These are phyloP conservation scores for Ailanthus altissimus DNA, from an alignment of 345 rosid species.

Conservation along the genomic window DNA sequence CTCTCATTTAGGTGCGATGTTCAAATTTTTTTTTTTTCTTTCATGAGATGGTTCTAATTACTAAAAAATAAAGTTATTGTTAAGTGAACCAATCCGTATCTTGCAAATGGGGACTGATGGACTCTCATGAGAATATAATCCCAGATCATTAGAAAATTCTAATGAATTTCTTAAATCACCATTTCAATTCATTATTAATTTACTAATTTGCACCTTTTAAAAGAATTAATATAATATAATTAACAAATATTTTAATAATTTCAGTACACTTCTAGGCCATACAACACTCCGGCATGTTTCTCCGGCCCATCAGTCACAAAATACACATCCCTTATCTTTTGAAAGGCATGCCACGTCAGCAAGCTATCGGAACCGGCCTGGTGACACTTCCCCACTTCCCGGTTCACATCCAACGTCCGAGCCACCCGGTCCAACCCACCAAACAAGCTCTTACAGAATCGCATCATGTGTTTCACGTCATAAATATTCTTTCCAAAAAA, in stretches of 20 bases:
- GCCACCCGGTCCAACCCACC: conserved; percentile 86
- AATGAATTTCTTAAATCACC: no score
- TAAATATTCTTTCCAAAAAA: conserved; percentile 66
- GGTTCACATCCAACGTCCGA: conserved; percentile 50
- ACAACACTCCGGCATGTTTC: conserved; percentile 74
- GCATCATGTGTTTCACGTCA: conserved; percentile 80
- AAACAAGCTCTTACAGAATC: conserved; percentile 55
- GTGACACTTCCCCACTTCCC: conserved; percentile 80
- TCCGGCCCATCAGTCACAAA: conserved; percentile 64
- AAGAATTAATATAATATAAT: not conserved
- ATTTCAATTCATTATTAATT: no score
- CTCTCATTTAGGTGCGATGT: no score
- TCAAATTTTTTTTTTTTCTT: no score
- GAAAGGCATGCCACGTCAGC: conserved; percentile 85
- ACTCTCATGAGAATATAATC: no score
- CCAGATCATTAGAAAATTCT: no score
- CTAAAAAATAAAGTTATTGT: no score
- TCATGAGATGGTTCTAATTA: no score
- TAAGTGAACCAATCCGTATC: no score
- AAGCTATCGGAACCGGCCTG: conserved; percentile 93
- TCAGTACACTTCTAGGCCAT: conserved; percentile 61
- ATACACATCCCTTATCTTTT: conserved; percentile 64
- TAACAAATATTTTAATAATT: conserved; percentile 1
- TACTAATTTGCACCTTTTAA: no score
- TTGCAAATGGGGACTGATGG: no score